phyloP scores from a whole-genome alignment of 768 basidiomycete species.

The Coprinopsis marcescibilis region DNA sequence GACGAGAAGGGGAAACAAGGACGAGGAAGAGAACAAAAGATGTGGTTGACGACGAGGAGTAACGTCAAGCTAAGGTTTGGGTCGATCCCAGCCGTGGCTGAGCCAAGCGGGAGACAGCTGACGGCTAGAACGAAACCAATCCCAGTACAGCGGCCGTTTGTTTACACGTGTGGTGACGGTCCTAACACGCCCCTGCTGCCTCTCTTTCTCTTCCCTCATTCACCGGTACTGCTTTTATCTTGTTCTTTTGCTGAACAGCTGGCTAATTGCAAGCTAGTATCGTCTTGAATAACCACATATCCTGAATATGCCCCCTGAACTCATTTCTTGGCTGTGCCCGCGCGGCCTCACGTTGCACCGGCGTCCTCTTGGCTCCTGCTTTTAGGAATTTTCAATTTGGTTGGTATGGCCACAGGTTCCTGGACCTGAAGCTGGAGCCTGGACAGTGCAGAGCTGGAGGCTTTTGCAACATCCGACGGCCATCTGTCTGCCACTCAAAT shows the following conservation, averaged over 20 bases:
- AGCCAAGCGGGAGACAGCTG: not conserved
- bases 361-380: no score
- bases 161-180: slow-evolving; percentile 1
- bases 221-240: not conserved
- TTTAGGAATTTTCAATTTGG: no score
- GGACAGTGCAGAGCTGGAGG: no score
- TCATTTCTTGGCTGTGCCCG: no score
- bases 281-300: no score
- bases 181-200: not conserved
- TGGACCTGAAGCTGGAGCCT: no score
- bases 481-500: no score
- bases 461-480: no score
- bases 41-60: slow-evolving; percentile 1
- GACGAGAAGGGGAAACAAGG: not conserved
- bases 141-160: not conserved
- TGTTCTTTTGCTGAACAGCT: not conserved
- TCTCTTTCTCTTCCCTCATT: not conserved
- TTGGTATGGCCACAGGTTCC: no score
- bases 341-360: no score
- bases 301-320: no score
- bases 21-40: not conserved
- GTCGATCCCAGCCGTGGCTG: not conserved
- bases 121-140: not conserved
- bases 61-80: no score
- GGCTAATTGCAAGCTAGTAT: not conserved